Conservation (phyloP, 495 filamentous ascomycete genomes). For the Penicillium paxilli region DNA sequence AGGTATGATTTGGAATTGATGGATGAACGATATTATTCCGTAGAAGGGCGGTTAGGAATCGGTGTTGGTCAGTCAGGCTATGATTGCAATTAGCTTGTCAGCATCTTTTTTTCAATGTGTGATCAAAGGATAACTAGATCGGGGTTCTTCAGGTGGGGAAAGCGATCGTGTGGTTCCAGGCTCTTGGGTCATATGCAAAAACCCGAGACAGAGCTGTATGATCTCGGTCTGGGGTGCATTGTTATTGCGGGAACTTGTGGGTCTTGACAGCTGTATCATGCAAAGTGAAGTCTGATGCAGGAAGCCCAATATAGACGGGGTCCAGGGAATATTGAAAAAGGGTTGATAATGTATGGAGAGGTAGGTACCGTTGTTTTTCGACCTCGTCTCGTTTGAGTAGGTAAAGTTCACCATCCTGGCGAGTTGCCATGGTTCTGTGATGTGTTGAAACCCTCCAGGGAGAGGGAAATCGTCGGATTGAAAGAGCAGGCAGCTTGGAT, state of each 20-base stretch:
- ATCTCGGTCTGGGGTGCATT: neutral
- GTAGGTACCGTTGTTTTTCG: too few relatives aligned
- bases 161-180: neutral
- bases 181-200: neutral
- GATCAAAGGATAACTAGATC: too few relatives aligned
- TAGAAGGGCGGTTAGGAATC: conserved; percentile 19
- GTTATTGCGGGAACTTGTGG: neutral
- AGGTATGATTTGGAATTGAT: conserved; percentile 24
- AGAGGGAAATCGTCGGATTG: too few relatives aligned
- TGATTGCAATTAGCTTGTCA: neutral
- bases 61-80: conserved; percentile 31
- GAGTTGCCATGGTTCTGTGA: too few relatives aligned
- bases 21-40: conserved; percentile 26
- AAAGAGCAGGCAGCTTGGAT: too few relatives aligned
- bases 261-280: neutral
- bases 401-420: too few relatives aligned
- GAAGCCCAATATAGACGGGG: neutral
- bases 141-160: neutral
- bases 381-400: too few relatives aligned
- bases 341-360: too few relatives aligned
- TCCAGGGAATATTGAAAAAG: neutral
- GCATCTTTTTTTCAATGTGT: too few relatives aligned
- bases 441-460: too few relatives aligned
- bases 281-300: too few relatives aligned
- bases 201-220: neutral